A percentile compares a stretch with the other conserved stretches of the same genome.
These are phyloP conservation scores for Scutellaria minor DNA, from an alignment of 257 asterid species.

Conservation along the genomic window DNA sequence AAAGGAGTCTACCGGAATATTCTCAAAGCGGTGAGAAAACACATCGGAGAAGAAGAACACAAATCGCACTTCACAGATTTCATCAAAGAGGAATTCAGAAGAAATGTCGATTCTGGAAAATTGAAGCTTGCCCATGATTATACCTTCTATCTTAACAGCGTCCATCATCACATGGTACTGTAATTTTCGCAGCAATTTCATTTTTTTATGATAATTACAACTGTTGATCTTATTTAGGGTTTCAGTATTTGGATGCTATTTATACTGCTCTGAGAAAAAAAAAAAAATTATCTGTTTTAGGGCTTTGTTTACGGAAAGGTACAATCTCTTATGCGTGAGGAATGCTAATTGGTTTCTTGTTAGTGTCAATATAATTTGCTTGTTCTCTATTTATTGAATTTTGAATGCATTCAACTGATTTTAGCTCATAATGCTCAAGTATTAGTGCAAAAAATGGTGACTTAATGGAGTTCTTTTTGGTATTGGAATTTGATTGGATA, in stretches of 20 bases:
- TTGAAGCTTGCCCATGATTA: constrained; percentile 76
- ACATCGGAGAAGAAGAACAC: constrained; percentile 67
- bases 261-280: not conserved
- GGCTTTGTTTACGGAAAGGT: not conserved
- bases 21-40: constrained; percentile 67
- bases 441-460: not conserved
- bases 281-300: not conserved
- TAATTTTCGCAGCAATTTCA: not conserved
- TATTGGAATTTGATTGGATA: not conserved
- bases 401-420: not conserved
- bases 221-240: not conserved
- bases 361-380: not conserved
- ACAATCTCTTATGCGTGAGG: not conserved
- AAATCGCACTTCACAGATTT: constrained; percentile 68
- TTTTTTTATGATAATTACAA: not conserved
- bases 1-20: constrained; percentile 68
- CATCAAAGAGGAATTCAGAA: constrained; percentile 72
- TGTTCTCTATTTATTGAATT: not conserved
- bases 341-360: not conserved
- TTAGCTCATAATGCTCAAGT: not conserved
- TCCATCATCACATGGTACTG: constrained; percentile 85
- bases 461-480: not conserved
- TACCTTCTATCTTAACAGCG: constrained; percentile 70
- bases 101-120: constrained; percentile 27
- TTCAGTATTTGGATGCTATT: not conserved